Conservation (phyloP, 1,284 basidiomycete genomes). For the Ustilago loliicola region DNA sequence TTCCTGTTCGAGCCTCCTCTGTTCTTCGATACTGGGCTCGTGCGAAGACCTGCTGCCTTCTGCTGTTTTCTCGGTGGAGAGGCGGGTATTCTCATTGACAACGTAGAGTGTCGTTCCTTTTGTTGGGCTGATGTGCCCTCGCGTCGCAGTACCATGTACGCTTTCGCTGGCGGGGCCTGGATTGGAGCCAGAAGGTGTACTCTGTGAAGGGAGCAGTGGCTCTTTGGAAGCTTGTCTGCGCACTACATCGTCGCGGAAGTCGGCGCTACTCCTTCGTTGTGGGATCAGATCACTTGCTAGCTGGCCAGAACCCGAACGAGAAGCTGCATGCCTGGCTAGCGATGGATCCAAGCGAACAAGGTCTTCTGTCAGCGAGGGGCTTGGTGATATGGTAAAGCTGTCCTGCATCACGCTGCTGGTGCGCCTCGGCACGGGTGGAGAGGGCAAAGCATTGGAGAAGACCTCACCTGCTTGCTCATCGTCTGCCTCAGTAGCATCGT, state of each 20-base stretch:
- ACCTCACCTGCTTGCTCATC: constrained; percentile 11
- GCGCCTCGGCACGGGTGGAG: constrained; percentile 42
- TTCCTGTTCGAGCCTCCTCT: constrained; percentile 42
- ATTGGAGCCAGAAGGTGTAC: not conserved
- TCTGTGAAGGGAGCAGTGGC: not conserved
- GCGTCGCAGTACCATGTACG: not conserved
- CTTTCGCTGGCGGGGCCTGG: not conserved
- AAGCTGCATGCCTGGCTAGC: constrained; percentile 10
- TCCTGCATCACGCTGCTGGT: constrained; percentile 44
- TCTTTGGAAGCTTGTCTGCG: constrained; percentile 11
- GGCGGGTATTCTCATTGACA: constrained; percentile 14
- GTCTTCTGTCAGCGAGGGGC: constrained; percentile 20
- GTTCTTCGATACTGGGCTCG: constrained; percentile 42
- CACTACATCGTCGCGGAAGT: constrained; percentile 18
- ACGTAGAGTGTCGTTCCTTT: constrained; percentile 15
- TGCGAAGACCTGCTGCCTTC: constrained; percentile 9
- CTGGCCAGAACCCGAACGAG: constrained; percentile 24
- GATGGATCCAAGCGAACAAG: constrained; percentile 1
- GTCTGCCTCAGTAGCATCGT: not conserved
- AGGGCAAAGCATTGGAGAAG: constrained; percentile 35
- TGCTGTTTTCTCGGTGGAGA: constrained; percentile 1
- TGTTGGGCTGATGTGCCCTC: constrained; percentile 11
- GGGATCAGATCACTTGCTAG: constrained; percentile 17
- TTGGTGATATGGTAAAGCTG: constrained; percentile 30
- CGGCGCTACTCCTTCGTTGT: constrained; percentile 30